phyloP scores from a whole-genome alignment of 169 alveolate species.

The Neospora caninum region DNA sequence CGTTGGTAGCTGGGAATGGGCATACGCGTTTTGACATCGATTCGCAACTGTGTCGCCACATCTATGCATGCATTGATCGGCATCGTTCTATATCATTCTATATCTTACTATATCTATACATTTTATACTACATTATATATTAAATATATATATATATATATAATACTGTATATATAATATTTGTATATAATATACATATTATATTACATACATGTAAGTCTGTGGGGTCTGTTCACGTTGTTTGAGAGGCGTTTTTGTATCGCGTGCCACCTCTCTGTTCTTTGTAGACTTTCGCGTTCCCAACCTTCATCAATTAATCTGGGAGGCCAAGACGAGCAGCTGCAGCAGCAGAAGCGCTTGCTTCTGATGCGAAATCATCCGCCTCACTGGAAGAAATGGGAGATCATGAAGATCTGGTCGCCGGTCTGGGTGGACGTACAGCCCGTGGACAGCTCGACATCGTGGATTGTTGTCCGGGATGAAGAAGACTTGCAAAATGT shows the following conservation, averaged over 20 bases:
- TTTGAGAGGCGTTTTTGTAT: not conserved
- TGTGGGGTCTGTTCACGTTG: not conserved
- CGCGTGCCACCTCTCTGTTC: not conserved
- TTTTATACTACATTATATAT: not conserved
- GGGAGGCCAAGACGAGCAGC: constrained; percentile 79
- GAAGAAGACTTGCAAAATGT: constrained; percentile 85
- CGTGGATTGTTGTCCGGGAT: constrained; percentile 87
- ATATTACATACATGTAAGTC: no score
- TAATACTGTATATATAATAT: not conserved
- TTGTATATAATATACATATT: not conserved
- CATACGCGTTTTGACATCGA: no score
- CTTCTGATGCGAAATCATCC: constrained; percentile 85
- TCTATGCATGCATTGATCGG: no score
- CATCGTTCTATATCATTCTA: not conserved
- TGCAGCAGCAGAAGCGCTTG: constrained; percentile 76
- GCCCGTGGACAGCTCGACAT: constrained; percentile 79
- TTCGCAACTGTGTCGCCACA: no score
- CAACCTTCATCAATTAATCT: constrained; percentile 84
- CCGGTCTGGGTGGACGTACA: constrained; percentile 86
- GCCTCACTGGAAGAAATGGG: constrained; percentile 86
- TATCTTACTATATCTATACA: not conserved
- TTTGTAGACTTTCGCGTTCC: constrained; percentile 79
- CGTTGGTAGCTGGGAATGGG: no score
- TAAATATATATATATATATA: not conserved
- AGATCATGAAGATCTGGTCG: constrained; percentile 86